phyloP scores from a whole-genome alignment of 2,329 filamentous ascomycete genomes.

The Ophiostoma sp. region DNA sequence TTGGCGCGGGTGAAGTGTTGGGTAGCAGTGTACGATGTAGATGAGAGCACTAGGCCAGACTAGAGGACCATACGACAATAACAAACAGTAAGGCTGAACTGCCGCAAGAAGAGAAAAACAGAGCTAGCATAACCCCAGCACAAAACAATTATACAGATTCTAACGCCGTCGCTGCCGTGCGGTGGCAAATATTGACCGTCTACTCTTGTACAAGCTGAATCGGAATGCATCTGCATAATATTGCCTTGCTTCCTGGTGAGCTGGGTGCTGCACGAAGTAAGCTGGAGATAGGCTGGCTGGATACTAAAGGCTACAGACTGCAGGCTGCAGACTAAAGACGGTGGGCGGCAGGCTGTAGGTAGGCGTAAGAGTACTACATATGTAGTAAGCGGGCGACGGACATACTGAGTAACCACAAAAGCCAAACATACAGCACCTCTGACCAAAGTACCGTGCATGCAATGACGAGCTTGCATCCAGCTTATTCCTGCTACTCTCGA shows the following conservation, averaged over 20 bases:
- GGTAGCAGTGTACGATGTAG: not conserved
- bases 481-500: not conserved
- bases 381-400: not conserved
- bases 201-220: conserved; percentile 5
- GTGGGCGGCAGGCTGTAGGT: not conserved
- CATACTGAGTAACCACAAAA: not conserved
- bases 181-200: not conserved
- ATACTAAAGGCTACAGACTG: not conserved
- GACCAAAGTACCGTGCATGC: not conserved
- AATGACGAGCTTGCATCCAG: not conserved
- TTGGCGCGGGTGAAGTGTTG: not conserved
- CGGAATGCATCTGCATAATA: not conserved
- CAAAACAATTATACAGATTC: no score
- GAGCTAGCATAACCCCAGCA: not conserved
- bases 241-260: not conserved
- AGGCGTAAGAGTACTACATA: not conserved
- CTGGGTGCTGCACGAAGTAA: not conserved
- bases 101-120: not conserved
- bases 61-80: not conserved
- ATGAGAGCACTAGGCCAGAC: not conserved
- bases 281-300: no score
- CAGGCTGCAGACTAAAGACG: not conserved
- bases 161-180: not conserved
- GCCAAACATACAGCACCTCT: not conserved
- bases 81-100: conserved; percentile 1